phyloP scores from a whole-genome alignment of 2,329 filamentous ascomycete genomes.

The Tolypocladium sp. region DNA sequence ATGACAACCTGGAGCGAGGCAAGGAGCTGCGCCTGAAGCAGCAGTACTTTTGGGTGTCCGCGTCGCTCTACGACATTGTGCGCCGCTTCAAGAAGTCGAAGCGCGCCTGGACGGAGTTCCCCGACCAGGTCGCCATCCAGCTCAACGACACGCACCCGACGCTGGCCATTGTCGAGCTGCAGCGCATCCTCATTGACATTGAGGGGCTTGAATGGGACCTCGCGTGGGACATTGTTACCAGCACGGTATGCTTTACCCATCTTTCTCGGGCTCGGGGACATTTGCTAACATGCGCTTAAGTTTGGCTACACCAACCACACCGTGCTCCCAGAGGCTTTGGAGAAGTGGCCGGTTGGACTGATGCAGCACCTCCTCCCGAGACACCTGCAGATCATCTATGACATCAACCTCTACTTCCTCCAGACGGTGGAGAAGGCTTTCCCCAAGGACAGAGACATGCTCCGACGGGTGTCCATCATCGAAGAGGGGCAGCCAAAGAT shows the following conservation, averaged over 20 bases:
- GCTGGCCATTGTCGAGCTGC: constrained; percentile 88
- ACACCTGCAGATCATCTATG: constrained; percentile 95
- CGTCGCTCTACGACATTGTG: constrained; percentile 91
- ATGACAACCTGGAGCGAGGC: constrained; percentile 91
- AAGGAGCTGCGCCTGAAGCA: constrained; percentile 98
- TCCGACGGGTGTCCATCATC: constrained; percentile 87
- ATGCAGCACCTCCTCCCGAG: constrained; percentile 88
- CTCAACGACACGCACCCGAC: constrained; percentile 98
- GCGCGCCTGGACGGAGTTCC: constrained; percentile 82
- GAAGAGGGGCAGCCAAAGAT: constrained; percentile 96
- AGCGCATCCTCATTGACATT: constrained; percentile 81
- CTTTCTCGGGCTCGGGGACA: background rate
- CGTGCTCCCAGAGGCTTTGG: constrained; percentile 88
- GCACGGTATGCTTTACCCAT: constrained; percentile 39
- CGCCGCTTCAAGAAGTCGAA: constrained; percentile 97
- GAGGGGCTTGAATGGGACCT: constrained; percentile 91
- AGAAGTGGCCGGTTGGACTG: constrained; percentile 96
- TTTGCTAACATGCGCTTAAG: constrained; percentile 16
- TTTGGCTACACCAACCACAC: constrained; percentile 99
- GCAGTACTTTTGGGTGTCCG: constrained; percentile 99
- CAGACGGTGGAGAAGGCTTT: constrained; percentile 85
- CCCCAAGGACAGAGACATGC: constrained; percentile 79
- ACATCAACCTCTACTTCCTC: constrained; percentile 92
- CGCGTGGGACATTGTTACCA: constrained; percentile 74
- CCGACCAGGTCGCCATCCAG: constrained; percentile 93